Evolutionary conservation across 352 stramenopile species (phyloP), one percentile per base, ranked within the genome.

Genomic region (Phytophthora vignae): DNA sequence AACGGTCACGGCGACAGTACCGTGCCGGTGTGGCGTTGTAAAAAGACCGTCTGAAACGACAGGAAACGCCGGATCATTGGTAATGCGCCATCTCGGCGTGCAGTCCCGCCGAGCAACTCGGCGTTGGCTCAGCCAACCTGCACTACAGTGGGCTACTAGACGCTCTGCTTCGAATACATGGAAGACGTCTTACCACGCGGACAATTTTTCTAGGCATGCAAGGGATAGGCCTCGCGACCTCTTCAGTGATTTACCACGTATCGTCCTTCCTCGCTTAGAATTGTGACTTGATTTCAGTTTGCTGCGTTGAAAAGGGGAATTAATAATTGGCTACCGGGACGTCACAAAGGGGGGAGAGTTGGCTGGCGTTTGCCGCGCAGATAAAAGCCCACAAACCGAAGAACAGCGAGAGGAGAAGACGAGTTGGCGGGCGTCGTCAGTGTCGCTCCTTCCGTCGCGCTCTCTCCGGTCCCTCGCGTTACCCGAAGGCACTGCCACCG

Each of bases 381-480:
- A 61, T 56, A 70, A 53, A 53, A 64, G 62, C 63, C 69, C 72
- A 79, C 72, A 79, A 81, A 76, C 67, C 69, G 71, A 81, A 81
- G 74, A 81, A 81, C 73, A 75, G 64, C 61, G 70, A 69, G 61
- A 73, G 70, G 49, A 70, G 64, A 78, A 69, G 67, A 73, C 65
- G 67, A 44, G 42, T 49, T 49, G 38, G 29, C 29, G 29, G 33
- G 40, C 49, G 52, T 17, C 40, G 25, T 53, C 46, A 53, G 46
- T 53, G 59, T 56, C 57, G 42, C 38, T 58, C 50, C 42, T 60
- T 38, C 70, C 65, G 54, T 76, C 60, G 38, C 44, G 52, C 44
- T 50, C 56, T 40, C 55, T 27, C 59, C 65, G 9, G 33, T 48
- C 46, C 58, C 68, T 64, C 60, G 71, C 44, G 48, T 72, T 71